Base-by-base conservation (phyloP, 495 filamentous ascomycete species). In the Tuber melanosporum region DNA sequence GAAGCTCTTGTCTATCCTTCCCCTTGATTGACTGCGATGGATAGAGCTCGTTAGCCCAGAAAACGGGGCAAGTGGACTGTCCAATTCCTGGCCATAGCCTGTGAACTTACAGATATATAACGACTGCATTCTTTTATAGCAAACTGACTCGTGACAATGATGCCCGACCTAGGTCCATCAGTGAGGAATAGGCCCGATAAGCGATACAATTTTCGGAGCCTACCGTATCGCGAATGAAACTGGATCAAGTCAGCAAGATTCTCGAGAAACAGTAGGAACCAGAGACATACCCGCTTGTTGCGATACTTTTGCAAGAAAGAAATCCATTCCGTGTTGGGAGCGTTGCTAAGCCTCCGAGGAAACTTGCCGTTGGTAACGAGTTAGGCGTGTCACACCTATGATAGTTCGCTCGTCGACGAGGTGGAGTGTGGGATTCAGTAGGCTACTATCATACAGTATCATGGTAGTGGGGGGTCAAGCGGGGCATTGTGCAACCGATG, bases 91-190 rank as follows among this genome's bases (percentile, higher is more conserved):
- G 52, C 57, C 47, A 22, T 32, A 70, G 19, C 26, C 72, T 17
- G 15, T 22, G 57, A 47, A 75, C 85, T 57, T 86, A 93, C 91
- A 86, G 94, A 93, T 20, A 98, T 87, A 62, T 98, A 86, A 49
- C 93, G 88, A 0, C 91, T 89, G 32, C 93, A 93, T 81, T 97
- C 93, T 70, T 88, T 87, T 75, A 97, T 89, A 45, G 95, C 93
- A 87, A 93, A 98, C 62, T 88, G 89, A 70, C 92, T 93, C 0
- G 95, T 97, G 73, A 98, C 90, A 17, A 91, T 90, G 75, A 99
- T 91, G 62, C 94, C 96, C n/a, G 93, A 95, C 78, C 91, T 91
- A 76, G 19, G 76, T 66, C 19, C 1, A 74, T 82, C 17, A 80
- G 79, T 79, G 66, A 36, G 26, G 39, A 41, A 41, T n/a, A 45